Conservation (phyloP, 129 eudicot species). For the Flaveria trinervia region DNA sequence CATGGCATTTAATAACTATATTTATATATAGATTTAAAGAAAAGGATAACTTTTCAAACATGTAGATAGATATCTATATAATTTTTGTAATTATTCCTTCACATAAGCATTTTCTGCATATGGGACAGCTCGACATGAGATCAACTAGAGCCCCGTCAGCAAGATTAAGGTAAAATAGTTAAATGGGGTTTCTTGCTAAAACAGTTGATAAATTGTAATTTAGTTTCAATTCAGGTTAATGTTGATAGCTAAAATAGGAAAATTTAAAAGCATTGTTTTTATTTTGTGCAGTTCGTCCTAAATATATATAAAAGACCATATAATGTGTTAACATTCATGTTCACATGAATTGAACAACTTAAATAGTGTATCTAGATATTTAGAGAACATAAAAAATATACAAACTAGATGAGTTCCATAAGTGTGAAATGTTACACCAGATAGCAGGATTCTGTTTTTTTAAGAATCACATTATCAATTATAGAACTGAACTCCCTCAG, state of each 20-base stretch:
- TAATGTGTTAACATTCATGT: background rate
- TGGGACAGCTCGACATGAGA: background rate
- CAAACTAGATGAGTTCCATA: background rate
- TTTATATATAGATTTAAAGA: background rate
- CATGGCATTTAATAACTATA: background rate
- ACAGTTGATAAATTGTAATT: background rate
- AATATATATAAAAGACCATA: background rate
- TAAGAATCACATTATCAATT: background rate
- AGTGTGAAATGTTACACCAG: background rate
- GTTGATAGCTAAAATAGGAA: background rate
- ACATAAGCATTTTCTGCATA: background rate
- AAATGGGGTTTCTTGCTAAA: background rate
- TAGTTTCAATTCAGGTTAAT: background rate
- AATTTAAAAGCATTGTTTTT: background rate
- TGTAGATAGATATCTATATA: background rate
- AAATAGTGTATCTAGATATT: background rate
- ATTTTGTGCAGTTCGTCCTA: background rate
- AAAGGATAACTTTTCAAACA: background rate
- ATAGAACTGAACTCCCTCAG: constrained; percentile 4
- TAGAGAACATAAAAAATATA: background rate
- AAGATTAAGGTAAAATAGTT: background rate
- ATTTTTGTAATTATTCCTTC: background rate
- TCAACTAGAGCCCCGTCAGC: background rate
- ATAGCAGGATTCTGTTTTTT: constrained; percentile 1
- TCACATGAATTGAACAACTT: background rate